These are phyloP conservation scores for Trichophyton rubrum DNA, from an alignment of 2,329 filamentous ascomycete genomes.

Conservation along the genomic window DNA sequence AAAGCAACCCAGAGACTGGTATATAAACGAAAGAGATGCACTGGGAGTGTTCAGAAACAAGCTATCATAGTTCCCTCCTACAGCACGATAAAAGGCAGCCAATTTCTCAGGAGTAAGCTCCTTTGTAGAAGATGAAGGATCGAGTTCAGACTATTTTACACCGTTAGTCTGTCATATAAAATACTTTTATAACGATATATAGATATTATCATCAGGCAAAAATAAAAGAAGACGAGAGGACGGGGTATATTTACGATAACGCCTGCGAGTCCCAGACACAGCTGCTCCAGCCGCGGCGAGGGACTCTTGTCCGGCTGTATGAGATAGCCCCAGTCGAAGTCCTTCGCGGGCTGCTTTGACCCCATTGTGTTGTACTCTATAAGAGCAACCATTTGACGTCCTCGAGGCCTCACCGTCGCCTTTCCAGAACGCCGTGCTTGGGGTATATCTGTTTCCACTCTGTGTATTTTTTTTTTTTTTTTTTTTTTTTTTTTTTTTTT, in stretches of 20 bases:
- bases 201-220: neutral
- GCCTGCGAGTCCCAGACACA: conserved; percentile 55
- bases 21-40: conserved; percentile 75
- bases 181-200: too few species aligned
- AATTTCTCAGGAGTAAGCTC: conserved; percentile 52
- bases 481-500: too few species aligned
- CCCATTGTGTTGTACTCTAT: conserved; percentile 16
- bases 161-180: neutral
- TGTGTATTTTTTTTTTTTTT: too few species aligned
- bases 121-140: conserved; percentile 17
- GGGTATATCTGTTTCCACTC: neutral
- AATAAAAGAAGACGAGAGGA: neutral
- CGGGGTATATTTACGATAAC: conserved; percentile 48
- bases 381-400: conserved; percentile 5
- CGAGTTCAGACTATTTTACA: conserved; percentile 7
- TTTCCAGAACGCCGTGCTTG: neutral
- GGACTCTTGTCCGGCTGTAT: conserved; percentile 57
- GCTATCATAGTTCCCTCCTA: conserved; percentile 63
- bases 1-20: conserved; percentile 79
- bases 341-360: conserved; percentile 17
- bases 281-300: conserved; percentile 52
- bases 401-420: too few species aligned
- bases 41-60: conserved; percentile 68
- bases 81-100: conserved; percentile 61
- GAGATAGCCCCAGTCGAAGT: conserved; percentile 46